Evolutionary conservation across 2,329 filamentous ascomycete species (phyloP).

Genomic region (Penicillium sp.): DNA sequence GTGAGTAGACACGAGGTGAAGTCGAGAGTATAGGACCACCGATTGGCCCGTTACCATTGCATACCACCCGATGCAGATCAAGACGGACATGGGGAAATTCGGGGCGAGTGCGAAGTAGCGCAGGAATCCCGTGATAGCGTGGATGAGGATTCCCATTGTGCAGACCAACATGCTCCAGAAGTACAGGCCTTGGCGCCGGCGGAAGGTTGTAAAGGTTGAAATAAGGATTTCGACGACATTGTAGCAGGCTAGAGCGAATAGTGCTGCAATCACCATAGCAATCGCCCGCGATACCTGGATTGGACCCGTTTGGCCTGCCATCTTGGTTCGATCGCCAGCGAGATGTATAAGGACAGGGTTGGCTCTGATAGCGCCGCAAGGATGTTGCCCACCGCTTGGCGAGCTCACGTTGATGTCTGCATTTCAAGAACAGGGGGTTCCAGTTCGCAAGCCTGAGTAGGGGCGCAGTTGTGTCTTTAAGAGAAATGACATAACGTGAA

Average conservation of each 20-base stretch:
- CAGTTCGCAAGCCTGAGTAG: background rate
- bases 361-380: background rate
- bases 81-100: constrained; percentile 27
- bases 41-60: constrained; percentile 44
- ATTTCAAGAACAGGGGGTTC: background rate
- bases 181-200: constrained; percentile 20
- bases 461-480: background rate
- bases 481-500: background rate
- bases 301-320: constrained; percentile 19
- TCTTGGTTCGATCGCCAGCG: background rate
- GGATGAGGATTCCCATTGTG: constrained; percentile 17
- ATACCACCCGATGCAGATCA: constrained; percentile 41
- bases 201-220: constrained; percentile 21
- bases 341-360: background rate
- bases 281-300: constrained; percentile 12
- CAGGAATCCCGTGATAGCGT: constrained; percentile 18
- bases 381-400: background rate
- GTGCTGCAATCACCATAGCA: constrained; percentile 17
- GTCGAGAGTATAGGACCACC: constrained; percentile 43
- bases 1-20: constrained; percentile 39
- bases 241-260: constrained; percentile 14
- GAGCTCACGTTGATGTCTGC: background rate
- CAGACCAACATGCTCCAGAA: constrained; percentile 25
- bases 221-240: constrained; percentile 21
- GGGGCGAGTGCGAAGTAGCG: constrained; percentile 20